Evolutionary conservation across 805 yeast species (phyloP).

Genomic region (Pichia ethanolica): DNA sequence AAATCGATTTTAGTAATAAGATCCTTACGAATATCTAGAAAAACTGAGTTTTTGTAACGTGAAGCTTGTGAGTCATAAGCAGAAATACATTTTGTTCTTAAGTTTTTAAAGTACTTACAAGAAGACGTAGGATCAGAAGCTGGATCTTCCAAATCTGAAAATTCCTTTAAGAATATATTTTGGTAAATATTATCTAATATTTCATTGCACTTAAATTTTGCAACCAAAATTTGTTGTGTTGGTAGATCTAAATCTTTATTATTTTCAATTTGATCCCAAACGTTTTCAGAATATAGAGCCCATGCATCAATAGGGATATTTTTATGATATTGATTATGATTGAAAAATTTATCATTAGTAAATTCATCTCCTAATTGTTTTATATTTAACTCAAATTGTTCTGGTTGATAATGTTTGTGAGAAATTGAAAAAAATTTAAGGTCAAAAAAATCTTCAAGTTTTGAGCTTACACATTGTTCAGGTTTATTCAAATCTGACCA

Average conservation of each 20-base stretch:
- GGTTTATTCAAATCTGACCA: conserved; percentile 82
- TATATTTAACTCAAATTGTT: conserved; percentile 58
- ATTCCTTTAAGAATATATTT: conserved; percentile 15
- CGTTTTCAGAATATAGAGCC: conserved; percentile 81
- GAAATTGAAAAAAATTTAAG: conserved; percentile 72
- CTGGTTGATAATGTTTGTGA: conserved; percentile 78
- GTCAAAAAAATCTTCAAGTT: conserved; percentile 75
- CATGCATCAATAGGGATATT: conserved; percentile 92
- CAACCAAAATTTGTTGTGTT: conserved; percentile 91
- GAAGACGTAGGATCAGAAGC: conserved; percentile 23
- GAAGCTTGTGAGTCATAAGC: conserved; percentile 68
- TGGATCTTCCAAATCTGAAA: conserved; percentile 20
- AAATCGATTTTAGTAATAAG: conserved; percentile 43
- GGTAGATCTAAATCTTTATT: conserved; percentile 95
- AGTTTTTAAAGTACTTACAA: conserved; percentile 35
- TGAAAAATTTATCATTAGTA: conserved; percentile 35
- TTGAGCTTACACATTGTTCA: conserved; percentile 43
- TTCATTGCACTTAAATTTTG: conserved; percentile 92
- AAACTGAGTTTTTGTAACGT: conserved; percentile 63
- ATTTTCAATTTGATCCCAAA: conserved; percentile 91
- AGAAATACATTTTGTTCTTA: conserved; percentile 41
- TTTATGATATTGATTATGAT: conserved; percentile 70
- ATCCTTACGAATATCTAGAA: conserved; percentile 48
- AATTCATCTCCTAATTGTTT: conserved; percentile 58
- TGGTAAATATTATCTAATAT: conserved; percentile 51